These are phyloP conservation scores for Euphrasia confusa DNA, from an alignment of 257 asterid species.

Conservation along the genomic window DNA sequence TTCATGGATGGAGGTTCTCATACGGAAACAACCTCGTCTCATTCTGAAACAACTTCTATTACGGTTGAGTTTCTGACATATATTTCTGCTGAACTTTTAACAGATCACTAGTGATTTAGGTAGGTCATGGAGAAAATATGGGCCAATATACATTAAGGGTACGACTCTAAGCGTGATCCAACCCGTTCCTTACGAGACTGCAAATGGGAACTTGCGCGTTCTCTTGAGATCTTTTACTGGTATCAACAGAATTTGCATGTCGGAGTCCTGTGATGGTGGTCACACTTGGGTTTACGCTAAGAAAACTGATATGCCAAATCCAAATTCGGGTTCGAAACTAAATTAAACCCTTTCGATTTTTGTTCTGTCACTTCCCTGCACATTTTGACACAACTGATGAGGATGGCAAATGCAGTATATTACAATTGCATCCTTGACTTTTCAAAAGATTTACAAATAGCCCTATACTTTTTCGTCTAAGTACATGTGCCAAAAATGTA, in stretches of 20 bases:
- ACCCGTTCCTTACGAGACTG: constrained; percentile 84
- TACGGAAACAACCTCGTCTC: background rate
- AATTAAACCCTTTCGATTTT: too few species aligned
- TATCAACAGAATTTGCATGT: constrained; percentile 65
- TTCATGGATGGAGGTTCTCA: constrained; percentile 90
- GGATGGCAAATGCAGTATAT: too few species aligned
- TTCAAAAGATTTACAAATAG: too few species aligned
- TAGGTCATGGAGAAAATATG: constrained; percentile 77
- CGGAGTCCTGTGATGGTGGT: constrained; percentile 84
- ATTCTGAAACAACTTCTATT: background rate
- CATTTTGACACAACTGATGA: too few species aligned
- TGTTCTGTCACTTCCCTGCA: too few species aligned
- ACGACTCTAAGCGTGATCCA: constrained; percentile 82
- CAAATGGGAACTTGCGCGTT: constrained; percentile 64
- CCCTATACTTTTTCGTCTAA: too few species aligned
- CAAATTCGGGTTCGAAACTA: constrained; percentile 68
- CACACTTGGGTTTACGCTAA: constrained; percentile 79
- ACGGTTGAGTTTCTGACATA: background rate
- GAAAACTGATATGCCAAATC: constrained; percentile 78
- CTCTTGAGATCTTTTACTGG: constrained; percentile 72
- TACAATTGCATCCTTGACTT: too few species aligned
- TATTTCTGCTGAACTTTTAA: too few species aligned
- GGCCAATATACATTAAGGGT: constrained; percentile 67
- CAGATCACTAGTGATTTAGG: constrained; percentile 86
- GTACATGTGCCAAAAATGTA: too few species aligned